A percentile compares a stretch with the other conserved stretches of the same genome.
Conservation (phyloP, 2,329 filamentous ascomycete species). For the Ascochyta pisi region DNA sequence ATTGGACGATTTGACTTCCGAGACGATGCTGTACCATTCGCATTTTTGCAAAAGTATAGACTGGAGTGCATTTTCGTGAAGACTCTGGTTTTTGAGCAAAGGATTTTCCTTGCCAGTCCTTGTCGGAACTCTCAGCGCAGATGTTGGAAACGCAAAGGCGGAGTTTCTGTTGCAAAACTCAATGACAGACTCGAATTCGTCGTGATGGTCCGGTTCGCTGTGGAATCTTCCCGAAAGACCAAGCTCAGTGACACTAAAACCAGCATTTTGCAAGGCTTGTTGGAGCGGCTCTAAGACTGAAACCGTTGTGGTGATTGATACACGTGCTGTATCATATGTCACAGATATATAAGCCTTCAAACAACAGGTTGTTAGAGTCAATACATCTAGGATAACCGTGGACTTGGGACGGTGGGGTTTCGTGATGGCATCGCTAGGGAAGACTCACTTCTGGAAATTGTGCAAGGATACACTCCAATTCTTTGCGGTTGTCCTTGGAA, state of each 20-base stretch:
- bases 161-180: not conserved
- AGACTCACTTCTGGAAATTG: not conserved
- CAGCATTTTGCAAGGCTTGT: not conserved
- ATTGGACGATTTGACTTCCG: not conserved
- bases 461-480: not conserved
- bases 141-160: not conserved
- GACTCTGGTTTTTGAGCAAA: not conserved
- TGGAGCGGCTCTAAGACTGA: not conserved
- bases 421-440: too few species aligned
- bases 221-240: conserved; percentile 6
- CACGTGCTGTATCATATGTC: not conserved
- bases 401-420: too few species aligned
- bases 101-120: too few species aligned
- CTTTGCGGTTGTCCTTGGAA: not conserved
- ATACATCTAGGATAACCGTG: not conserved
- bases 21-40: conserved; percentile 1
- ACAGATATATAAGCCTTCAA: conserved; percentile 4
- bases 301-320: not conserved
- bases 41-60: conserved; percentile 1
- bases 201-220: not conserved
- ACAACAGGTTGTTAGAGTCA: not conserved
- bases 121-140: not conserved
- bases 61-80: not conserved
- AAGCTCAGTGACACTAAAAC: not conserved
- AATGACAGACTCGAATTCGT: not conserved